Evolutionary conservation across 2,329 filamentous ascomycete genomes (phyloP).

Genomic region (Arthrobotrys sinensis): DNA sequence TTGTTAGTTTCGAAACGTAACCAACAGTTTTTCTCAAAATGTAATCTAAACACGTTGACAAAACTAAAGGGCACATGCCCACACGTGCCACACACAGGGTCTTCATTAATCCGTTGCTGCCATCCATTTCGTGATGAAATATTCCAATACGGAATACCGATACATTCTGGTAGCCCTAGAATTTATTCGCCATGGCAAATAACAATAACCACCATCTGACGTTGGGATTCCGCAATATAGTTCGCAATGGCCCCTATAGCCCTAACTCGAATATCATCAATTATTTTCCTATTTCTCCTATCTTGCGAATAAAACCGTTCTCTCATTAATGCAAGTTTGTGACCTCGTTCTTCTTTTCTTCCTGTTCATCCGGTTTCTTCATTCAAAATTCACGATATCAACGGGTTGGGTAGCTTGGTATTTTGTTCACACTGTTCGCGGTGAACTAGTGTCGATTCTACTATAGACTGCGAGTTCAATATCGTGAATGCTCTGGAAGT

Average conservation of each 20-base stretch:
- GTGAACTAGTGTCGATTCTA: constrained; percentile 28
- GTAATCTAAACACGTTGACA: constrained; percentile 14
- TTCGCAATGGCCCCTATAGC: neutral
- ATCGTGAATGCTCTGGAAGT: constrained; percentile 7
- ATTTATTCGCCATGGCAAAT: constrained; percentile 28
- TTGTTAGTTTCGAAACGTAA: constrained; percentile 20
- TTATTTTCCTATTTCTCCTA: constrained; percentile 27
- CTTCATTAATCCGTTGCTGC: neutral
- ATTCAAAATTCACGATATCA: constrained; percentile 7
- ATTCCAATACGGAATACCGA: constrained; percentile 14
- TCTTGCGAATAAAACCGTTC: constrained; percentile 13
- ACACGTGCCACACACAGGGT: constrained; percentile 6
- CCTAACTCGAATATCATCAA: constrained; percentile 26
- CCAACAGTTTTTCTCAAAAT: neutral
- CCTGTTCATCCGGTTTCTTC: constrained; percentile 17
- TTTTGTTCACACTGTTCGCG: constrained; percentile 23
- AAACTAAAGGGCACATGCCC: neutral
- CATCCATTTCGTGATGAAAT: constrained; percentile 2
- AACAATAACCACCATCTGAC: neutral
- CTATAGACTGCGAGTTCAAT: constrained; percentile 4
- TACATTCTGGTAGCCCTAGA: constrained; percentile 44
- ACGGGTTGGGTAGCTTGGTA: constrained; percentile 2
- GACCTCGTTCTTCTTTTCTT: constrained; percentile 10
- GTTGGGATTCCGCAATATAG: constrained; percentile 42
- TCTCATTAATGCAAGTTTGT: constrained; percentile 15